Conservation (phyloP, 441 rosid species). For the Theobroma grandiflorum region DNA sequence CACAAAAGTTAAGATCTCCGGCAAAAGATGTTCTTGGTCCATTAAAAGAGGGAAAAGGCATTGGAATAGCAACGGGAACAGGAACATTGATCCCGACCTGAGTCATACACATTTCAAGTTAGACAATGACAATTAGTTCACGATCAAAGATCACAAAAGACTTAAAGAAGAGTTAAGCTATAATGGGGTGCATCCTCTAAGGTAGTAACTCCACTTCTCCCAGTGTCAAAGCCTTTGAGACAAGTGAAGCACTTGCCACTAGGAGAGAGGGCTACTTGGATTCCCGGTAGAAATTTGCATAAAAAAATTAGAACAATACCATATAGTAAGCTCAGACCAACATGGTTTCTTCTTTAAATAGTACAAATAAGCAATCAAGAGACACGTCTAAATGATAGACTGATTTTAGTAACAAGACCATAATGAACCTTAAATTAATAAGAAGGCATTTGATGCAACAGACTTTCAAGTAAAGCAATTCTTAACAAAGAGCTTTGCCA, state of each 20-base stretch:
- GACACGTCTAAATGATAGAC: neutral
- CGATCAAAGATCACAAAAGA: constrained; percentile 1
- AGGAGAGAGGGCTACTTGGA: neutral
- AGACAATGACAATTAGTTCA: constrained; percentile 8
- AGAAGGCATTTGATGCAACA: constrained; percentile 3
- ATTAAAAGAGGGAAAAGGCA: constrained; percentile 85
- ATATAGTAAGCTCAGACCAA: neutral
- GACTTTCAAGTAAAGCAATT: constrained; percentile 1
- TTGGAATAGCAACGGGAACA: constrained; percentile 85
- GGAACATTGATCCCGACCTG: constrained; percentile 96
- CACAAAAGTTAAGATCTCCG: constrained; percentile 85
- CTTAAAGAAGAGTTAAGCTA: neutral
- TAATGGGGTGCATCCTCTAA: neutral
- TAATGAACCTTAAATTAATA: neutral
- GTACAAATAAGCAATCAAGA: neutral
- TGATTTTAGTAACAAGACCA: neutral
- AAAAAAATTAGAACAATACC: neutral
- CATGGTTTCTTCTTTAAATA: constrained; percentile 3
- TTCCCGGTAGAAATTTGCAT: neutral
- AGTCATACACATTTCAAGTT: constrained; percentile 21
- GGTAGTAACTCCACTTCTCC: neutral
- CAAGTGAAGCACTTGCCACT: neutral
- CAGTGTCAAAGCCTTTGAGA: neutral
- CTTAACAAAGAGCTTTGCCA: neutral
- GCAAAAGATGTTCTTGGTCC: constrained; percentile 90